phyloP scores from a whole-genome alignment of 352 stramenopile species.

The Phytophthora niederhauseri region DNA sequence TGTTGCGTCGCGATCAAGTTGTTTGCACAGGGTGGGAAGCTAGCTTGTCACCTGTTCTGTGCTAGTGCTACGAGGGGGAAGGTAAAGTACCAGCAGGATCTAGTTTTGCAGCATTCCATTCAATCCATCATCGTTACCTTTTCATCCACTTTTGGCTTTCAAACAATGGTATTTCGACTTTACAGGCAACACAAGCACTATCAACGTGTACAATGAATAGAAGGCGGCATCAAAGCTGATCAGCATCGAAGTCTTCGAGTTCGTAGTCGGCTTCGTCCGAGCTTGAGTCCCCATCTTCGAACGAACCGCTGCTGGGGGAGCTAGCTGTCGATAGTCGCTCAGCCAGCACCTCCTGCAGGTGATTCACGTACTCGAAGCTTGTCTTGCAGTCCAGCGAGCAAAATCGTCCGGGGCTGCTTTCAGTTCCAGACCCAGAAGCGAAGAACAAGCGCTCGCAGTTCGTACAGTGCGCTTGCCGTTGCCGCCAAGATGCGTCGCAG shows the following conservation, averaged over 20 bases:
- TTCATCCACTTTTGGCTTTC: background rate
- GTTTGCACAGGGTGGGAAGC: too few species aligned
- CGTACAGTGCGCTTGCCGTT: background rate
- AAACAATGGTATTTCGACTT: background rate
- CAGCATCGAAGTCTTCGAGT: background rate
- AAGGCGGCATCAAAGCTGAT: background rate
- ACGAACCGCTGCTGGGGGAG: background rate
- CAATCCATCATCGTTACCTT: background rate
- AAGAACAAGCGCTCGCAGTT: background rate
- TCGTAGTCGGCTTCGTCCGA: background rate
- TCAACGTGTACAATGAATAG: background rate
- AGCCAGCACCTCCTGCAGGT: conserved; percentile 28
- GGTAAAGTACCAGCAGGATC: background rate
- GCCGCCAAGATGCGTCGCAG: background rate
- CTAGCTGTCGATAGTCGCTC: background rate
- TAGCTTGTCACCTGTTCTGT: too few species aligned
- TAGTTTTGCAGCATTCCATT: background rate
- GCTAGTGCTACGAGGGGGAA: background rate
- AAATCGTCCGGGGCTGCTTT: conserved; percentile 25
- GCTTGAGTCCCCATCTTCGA: background rate
- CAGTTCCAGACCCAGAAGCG: background rate
- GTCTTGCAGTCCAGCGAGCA: conserved; percentile 58
- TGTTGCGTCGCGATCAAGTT: background rate
- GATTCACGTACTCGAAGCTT: conserved; percentile 35
- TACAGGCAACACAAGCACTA: background rate